Conservation (phyloP, 2,329 filamentous ascomycete species). For the Trichoderma koningiopsis region DNA sequence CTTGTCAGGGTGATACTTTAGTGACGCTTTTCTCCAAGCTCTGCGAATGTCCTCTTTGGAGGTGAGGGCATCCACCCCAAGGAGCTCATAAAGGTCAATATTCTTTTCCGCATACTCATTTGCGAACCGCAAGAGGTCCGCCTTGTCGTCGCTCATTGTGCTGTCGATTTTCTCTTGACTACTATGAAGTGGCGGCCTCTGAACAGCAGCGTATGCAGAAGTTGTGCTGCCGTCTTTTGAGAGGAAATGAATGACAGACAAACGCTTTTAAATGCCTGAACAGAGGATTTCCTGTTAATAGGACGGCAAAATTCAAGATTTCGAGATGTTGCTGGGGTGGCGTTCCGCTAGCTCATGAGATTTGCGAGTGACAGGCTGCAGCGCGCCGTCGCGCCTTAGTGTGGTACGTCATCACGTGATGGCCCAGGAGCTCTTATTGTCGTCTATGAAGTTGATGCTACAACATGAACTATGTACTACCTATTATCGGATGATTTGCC, state of each 20-base stretch:
- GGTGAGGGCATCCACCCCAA: constrained; percentile 66
- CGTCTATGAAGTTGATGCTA: neutral
- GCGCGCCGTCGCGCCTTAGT: constrained; percentile 10
- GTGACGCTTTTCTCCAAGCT: constrained; percentile 79
- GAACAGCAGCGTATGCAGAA: neutral
- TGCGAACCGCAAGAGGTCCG: constrained; percentile 55
- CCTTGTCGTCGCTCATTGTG: constrained; percentile 44
- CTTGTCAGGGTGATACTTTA: constrained; percentile 96
- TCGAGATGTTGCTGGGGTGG: neutral
- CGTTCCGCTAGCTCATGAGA: neutral
- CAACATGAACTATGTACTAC: neutral
- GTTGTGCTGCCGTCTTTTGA: neutral
- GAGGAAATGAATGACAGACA: neutral
- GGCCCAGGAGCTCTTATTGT: neutral
- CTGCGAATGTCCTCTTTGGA: constrained; percentile 74
- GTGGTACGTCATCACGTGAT: constrained; percentile 21
- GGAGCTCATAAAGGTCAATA: constrained; percentile 76
- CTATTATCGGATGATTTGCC: neutral
- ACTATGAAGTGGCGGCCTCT: neutral
- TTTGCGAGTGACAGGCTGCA: neutral
- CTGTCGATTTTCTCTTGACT: neutral
- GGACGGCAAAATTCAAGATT: neutral
- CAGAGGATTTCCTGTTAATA: neutral
- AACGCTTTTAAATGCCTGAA: no score
- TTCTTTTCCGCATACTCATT: constrained; percentile 62